Base-by-base conservation (phyloP, 176 grass and related monocot species). In the Musa schizocarpa region DNA sequence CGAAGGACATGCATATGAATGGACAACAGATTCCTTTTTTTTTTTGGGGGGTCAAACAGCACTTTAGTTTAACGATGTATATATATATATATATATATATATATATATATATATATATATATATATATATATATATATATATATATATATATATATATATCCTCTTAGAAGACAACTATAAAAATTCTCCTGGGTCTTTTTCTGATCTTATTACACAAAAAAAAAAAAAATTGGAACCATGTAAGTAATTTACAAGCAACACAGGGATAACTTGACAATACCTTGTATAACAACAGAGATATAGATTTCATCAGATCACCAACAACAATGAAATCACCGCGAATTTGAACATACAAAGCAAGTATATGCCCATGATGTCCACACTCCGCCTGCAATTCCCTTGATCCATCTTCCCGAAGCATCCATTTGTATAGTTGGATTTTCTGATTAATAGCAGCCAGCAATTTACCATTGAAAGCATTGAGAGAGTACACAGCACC, bases 261-360 rank as follows among this genome's bases (percentile, higher is more conserved):
- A 21, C 11, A 76, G 34, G 50, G 9, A 17, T 11, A 52, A 63
- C 11, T 16, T 9, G 19, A 14, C 9, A 22, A 16, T 87, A 91
- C 94, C 90, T 89, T 93, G 69, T 98, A 98, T 71, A 98, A 80
- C 54, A 98, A 84, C 84, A 98, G 80, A 8, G 90, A 93, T 82
- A 98, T 89, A 25, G 94, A 98, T 51, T 89, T 93, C 94, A 98
- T 98, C 53, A 98, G 72, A 74, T 98, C 94, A 11, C 94, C 94
- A 52, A 98, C 94, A 14, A 93, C 86, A 76, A 98, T 98, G 84
- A 98, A 98, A 77, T 98, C 88, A 14, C 94, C 94, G 65, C 93
- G 93, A 8, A 90, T 97, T 81, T 97, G 87, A 52, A 91, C 91
- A 86, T 88, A 97, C 20, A 92, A 79, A 49, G 93, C 93, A 17